Percentiles rank a stretch among this genome's conserved stretches.
Evolutionary conservation across 2,329 filamentous ascomycete genomes (phyloP).

Genomic region (Cladophialophora chaetospira): DNA sequence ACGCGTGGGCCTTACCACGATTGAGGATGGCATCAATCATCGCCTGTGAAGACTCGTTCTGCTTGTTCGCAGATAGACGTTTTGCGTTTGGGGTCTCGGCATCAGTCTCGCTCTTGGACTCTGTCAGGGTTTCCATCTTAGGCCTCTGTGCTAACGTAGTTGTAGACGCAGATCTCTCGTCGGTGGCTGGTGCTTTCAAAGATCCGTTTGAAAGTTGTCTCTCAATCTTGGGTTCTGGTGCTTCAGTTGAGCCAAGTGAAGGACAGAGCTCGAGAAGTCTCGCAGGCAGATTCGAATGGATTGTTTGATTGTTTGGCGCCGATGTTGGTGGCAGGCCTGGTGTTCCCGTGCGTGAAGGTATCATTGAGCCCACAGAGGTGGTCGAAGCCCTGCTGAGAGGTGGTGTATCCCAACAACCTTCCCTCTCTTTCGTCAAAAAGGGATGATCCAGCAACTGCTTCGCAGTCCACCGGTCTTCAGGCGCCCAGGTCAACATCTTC

Average conservation of each 20-base stretch:
- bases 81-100: neutral
- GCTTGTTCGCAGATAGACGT: neutral
- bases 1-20: constrained; percentile 6
- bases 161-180: constrained; percentile 1
- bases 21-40: constrained; percentile 27
- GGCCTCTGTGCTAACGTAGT: neutral
- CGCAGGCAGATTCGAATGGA: neutral
- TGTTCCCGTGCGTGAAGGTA: constrained; percentile 22
- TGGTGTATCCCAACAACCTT: constrained; percentile 18
- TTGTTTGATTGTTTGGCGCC: neutral
- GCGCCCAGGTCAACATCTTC: constrained; percentile 41
- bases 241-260: constrained; percentile 4
- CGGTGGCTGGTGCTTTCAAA: neutral
- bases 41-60: constrained; percentile 22
- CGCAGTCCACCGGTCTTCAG: constrained; percentile 41
- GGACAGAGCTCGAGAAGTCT: constrained; percentile 12
- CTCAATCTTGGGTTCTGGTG: neutral
- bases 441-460: constrained; percentile 40
- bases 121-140: constrained; percentile 6
- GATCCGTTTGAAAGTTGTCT: neutral
- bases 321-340: constrained; percentile 17
- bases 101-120: constrained; percentile 1
- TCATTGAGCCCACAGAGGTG: constrained; percentile 19
- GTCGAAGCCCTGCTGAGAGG: constrained; percentile 26
- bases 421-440: constrained; percentile 37